These are phyloP conservation scores for Penicillium samsonianum DNA, from an alignment of 495 filamentous ascomycete species.

Conservation along the genomic window DNA sequence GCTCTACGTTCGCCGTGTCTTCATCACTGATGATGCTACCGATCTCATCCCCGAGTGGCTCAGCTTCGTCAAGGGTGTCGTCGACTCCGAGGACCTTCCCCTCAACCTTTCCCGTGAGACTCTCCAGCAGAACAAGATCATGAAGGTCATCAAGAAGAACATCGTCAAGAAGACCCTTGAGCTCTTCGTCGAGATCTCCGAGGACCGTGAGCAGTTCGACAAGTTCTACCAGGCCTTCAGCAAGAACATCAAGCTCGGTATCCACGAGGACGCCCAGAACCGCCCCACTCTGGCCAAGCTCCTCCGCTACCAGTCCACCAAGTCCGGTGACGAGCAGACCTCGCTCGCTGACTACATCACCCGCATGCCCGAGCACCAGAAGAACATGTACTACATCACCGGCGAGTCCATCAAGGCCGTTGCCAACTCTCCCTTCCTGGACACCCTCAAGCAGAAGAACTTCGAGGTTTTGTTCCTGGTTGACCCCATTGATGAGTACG, in stretches of 20 bases:
- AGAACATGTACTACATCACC: conserved; percentile 99
- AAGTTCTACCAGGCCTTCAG: conserved; percentile 99
- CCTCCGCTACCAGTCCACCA: conserved; percentile 97
- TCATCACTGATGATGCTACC: conserved; percentile 99
- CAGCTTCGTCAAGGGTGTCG: conserved; percentile 98
- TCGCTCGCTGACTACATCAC: conserved; percentile 96
- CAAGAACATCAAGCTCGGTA: conserved; percentile 99
- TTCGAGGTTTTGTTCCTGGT: conserved; percentile 99
- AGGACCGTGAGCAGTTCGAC: conserved; percentile 99
- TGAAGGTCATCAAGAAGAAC: conserved; percentile 99
- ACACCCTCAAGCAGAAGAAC: conserved; percentile 98
- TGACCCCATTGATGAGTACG: conserved; percentile 99
- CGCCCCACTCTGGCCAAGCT: conserved; percentile 92
- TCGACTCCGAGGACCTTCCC: conserved; percentile 98
- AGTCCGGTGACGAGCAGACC: conserved; percentile 93
- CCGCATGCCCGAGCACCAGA: conserved; percentile 99
- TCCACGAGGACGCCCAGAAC: conserved; percentile 99
- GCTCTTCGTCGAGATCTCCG: conserved; percentile 96
- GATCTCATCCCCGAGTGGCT: conserved; percentile 99
- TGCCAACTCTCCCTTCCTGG: conserved; percentile 96
- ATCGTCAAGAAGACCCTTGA: conserved; percentile 99
- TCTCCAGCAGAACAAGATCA: conserved; percentile 99
- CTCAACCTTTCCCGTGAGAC: conserved; percentile 99
- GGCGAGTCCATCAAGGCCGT: conserved; percentile 99
- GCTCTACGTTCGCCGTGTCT: conserved; percentile 99